Conservation (phyloP, 805 yeast genomes). For the Saccharomycopsis sp. region DNA sequence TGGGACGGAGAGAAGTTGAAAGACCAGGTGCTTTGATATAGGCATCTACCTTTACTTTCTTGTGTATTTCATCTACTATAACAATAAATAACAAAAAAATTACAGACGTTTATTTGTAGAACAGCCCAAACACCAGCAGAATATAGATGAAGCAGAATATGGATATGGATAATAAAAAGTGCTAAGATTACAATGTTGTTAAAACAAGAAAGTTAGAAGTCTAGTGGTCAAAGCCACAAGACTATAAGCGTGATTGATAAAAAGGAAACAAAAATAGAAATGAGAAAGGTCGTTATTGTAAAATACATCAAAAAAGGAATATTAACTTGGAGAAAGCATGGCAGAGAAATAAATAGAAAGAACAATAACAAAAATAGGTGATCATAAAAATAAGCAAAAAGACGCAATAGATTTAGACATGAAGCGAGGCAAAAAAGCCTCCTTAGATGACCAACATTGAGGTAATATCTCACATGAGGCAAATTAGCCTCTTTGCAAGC, state of each 20-base stretch:
- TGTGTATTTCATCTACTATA: too few species aligned
- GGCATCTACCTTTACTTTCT: too few species aligned
- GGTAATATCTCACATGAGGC: background rate
- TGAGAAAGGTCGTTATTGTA: background rate
- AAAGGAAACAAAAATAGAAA: background rate
- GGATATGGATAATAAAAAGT: too few species aligned
- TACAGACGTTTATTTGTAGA: too few species aligned
- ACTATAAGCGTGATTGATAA: too few species aligned
- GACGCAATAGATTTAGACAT: background rate
- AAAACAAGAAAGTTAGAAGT: too few species aligned
- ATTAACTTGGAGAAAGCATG: background rate
- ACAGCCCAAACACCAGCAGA: too few species aligned
- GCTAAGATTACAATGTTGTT: too few species aligned
- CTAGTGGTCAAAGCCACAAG: too few species aligned
- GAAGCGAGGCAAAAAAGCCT: too few species aligned
- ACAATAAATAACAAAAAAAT: too few species aligned
- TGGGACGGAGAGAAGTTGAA: conserved; percentile 19
- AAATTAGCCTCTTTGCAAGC: background rate
- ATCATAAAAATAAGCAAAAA: background rate
- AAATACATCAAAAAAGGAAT: background rate
- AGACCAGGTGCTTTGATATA: conserved; percentile 8
- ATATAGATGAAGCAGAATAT: too few species aligned
- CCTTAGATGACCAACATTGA: background rate
- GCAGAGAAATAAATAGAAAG: background rate
- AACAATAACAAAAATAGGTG: background rate